Evolutionary conservation across 2,329 filamentous ascomycete genomes (phyloP).

Genomic region (Aureobasidium melanogenum): DNA sequence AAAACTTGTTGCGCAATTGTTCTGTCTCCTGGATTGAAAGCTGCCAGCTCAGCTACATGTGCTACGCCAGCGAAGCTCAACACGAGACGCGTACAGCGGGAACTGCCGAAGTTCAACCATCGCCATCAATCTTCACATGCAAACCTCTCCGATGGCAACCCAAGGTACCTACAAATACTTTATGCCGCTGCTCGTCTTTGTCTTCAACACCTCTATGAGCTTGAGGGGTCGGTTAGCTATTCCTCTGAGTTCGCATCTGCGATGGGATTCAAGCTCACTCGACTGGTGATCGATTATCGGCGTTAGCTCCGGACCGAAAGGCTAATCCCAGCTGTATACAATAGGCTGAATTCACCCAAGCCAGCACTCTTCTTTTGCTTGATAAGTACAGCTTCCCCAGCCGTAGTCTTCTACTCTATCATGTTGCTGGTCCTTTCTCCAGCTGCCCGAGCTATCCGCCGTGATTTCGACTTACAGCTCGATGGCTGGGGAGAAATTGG

Average conservation of each 20-base stretch:
- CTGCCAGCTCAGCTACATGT: constrained; percentile 2
- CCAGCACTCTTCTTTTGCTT: background rate
- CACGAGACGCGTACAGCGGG: background rate
- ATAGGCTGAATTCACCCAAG: background rate
- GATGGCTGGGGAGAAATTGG: background rate
- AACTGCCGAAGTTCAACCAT: background rate
- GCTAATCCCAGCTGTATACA: background rate
- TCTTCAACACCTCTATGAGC: background rate
- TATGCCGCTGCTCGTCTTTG: background rate
- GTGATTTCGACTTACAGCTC: background rate
- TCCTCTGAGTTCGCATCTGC: background rate
- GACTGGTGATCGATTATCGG: background rate
- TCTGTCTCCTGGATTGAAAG: background rate
- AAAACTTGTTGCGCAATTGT: background rate
- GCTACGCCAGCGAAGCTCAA: background rate
- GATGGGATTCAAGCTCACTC: too few relatives aligned
- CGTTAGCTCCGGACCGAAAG: background rate
- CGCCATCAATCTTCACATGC: background rate
- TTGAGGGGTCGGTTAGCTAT: background rate
- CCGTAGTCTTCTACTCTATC: background rate
- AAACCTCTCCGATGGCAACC: background rate
- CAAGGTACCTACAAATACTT: too few relatives aligned
- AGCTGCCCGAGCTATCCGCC: background rate
- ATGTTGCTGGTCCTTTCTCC: background rate
- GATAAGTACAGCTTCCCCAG: background rate